Conservation (phyloP, 2,329 filamentous ascomycete species). For the Didymella pomorum region DNA sequence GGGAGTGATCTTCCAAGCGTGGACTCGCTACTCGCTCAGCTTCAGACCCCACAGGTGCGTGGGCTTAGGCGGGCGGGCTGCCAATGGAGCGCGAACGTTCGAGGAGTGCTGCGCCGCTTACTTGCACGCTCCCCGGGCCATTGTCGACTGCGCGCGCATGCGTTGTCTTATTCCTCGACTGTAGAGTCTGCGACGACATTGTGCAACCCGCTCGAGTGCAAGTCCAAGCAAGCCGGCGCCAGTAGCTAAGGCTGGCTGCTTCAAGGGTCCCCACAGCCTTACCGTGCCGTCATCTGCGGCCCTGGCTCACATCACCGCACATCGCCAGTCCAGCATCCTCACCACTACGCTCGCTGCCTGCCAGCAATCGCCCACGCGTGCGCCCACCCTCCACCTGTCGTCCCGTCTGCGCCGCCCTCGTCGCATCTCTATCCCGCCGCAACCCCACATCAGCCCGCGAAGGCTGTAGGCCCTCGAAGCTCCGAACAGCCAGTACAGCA, state of each 20-base stretch:
- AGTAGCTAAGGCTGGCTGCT: neutral
- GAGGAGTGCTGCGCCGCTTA: constrained; percentile 14
- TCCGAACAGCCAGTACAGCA: neutral
- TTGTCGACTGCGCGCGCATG: constrained; percentile 11
- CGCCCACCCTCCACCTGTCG: neutral
- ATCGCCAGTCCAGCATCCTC: neutral
- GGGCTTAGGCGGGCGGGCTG: neutral
- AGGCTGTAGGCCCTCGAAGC: constrained; percentile 22
- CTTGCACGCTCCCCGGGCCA: constrained; percentile 10
- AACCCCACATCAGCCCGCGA: constrained; percentile 34
- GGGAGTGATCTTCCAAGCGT: constrained; percentile 9
- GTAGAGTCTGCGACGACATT: neutral
- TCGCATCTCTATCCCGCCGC: neutral
- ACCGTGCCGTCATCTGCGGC: constrained; percentile 5
- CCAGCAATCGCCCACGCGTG: constrained; percentile 2
- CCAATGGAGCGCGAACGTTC: neutral
- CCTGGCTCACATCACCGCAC: constrained; percentile 12
- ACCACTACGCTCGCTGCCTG: constrained; percentile 4
- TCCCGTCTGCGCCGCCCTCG: neutral
- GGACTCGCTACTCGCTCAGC: constrained; percentile 5
- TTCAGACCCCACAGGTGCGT: constrained; percentile 17
- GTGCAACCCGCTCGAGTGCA: neutral
- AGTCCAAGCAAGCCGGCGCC: neutral
- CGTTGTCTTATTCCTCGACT: neutral
- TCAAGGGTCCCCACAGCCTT: too few species aligned